These are phyloP conservation scores for Chaetothyriales sp. DNA, from an alignment of 2,329 filamentous ascomycete genomes.

Conservation along the genomic window DNA sequence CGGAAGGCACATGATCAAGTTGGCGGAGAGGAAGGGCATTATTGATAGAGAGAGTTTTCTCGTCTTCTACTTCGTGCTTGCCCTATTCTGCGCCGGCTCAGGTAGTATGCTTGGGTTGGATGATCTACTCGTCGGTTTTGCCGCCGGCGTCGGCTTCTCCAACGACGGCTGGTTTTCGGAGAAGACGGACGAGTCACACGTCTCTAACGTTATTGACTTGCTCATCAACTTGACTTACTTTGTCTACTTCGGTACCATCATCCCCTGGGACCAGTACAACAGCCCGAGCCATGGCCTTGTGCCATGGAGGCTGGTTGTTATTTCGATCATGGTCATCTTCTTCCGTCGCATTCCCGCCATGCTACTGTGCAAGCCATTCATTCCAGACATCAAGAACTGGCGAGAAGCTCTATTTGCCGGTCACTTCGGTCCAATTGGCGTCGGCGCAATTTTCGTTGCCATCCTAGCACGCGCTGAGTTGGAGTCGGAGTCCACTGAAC, in stretches of 20 bases:
- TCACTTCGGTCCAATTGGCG: constrained; percentile 94
- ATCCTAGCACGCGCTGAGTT: constrained; percentile 88
- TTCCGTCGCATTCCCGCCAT: constrained; percentile 95
- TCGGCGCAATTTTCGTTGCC: constrained; percentile 89
- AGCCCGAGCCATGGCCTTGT: constrained; percentile 55
- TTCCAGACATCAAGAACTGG: constrained; percentile 97
- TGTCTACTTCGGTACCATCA: constrained; percentile 92
- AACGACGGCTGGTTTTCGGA: constrained; percentile 98
- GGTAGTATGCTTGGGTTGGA: constrained; percentile 85
- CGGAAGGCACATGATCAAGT: constrained; percentile 80
- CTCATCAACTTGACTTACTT: constrained; percentile 96
- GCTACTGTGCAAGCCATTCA: constrained; percentile 77
- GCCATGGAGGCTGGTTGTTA: constrained; percentile 84
- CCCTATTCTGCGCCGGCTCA: constrained; percentile 87
- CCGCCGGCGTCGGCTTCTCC: constrained; percentile 93
- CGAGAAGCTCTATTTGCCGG: constrained; percentile 91
- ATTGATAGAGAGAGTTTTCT: constrained; percentile 96
- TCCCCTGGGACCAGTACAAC: constrained; percentile 91
- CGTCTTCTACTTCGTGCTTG: constrained; percentile 95
- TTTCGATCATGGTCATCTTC: constrained; percentile 84
- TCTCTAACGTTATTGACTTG: constrained; percentile 97
- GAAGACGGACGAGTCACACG: constrained; percentile 95
- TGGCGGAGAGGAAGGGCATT: constrained; percentile 66
- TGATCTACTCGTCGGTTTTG: constrained; percentile 86
- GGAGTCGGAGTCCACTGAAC: constrained; percentile 62